These are phyloP conservation scores for Balakata baccata DNA, from an alignment of 345 rosid species.

Conservation along the genomic window DNA sequence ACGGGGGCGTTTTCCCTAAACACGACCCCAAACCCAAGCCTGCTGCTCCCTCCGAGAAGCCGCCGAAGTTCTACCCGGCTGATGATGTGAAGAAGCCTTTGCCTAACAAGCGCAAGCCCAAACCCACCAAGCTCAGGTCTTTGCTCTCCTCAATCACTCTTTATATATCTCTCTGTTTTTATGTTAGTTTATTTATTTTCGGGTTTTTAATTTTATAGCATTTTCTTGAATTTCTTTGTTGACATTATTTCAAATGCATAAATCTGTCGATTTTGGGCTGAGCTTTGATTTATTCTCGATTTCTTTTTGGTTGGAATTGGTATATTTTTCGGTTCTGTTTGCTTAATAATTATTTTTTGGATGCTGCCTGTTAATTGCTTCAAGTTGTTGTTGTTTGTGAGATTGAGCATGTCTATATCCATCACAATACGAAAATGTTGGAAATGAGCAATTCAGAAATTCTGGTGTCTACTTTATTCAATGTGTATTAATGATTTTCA, in stretches of 20 bases:
- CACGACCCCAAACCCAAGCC: constrained; percentile 60
- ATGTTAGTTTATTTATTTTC: not conserved
- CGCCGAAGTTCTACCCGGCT: constrained; percentile 62
- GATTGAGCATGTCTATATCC: not conserved
- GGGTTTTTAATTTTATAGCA: not conserved
- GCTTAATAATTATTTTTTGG: not conserved
- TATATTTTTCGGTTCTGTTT: not conserved
- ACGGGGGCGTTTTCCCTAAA: constrained; percentile 75
- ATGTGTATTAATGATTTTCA: not conserved
- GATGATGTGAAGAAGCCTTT: constrained; percentile 84
- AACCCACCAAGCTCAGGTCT: constrained; percentile 64
- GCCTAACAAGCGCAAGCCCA: constrained; percentile 61
- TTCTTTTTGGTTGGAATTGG: not conserved
- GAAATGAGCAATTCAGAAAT: not conserved
- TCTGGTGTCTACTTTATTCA: not conserved
- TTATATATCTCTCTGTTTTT: not conserved
- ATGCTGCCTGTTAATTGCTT: not conserved
- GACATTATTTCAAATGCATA: not conserved
- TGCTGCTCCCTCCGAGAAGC: constrained; percentile 45
- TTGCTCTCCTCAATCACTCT: not conserved
- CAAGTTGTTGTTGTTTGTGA: not conserved
- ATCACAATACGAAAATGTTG: not conserved
- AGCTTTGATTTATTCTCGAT: not conserved
- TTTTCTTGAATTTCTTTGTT: not conserved
- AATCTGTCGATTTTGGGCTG: not conserved